Evolutionary conservation across 176 grass and related monocot species (phyloP), one percentile per base, ranked within the genome.

Genomic region (Ampelocalamus luodianensis): DNA sequence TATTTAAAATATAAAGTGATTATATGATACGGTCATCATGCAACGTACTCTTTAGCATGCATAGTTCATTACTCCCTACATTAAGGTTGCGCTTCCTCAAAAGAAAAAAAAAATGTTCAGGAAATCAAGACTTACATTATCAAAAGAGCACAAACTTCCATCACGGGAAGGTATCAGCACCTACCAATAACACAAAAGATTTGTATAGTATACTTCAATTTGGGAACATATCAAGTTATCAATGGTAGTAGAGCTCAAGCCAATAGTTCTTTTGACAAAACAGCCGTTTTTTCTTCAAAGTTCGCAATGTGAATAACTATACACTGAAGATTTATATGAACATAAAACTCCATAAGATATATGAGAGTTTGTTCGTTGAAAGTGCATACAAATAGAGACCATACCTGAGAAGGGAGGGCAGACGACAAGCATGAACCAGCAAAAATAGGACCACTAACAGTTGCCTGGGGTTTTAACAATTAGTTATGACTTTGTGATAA

Each of bases 401-500:
- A 44, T 77, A 97, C 95, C 88, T 97, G 95, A 78, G 27, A 76
- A 40, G 91, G 76, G 50, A 98, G 92, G 42, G 83, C 74, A 82
- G 89, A 71, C 12, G 93, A 93, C 49, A 92, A 76, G 88, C 89
- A 95, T 83, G 93, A 91, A 83, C 96, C 91, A 58, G 96, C 83
- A 89, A 98, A 98, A 82, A 95, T 90, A 79, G 96, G 93, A n/a
- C 96, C 96, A 77, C 85, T 89, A 68, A 98, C 87, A 85, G 65
- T 82, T 87, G 89, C 89, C 96, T 98, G 74, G 38, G 45, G 86
- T 43, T 76, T 76, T 40, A 40, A 40, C 42, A 43, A 43, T 38
- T 79, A 77, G 53, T 86, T 81, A 78, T 37, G 32, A 63, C 24
- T 60, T 59, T 37, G 43, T 5, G 11, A 22, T 62, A 83, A 72